Evolutionary conservation across 257 asterid genomes (phyloP), one percentile per base, ranked within the genome.

Genomic region (Vinca minor): DNA sequence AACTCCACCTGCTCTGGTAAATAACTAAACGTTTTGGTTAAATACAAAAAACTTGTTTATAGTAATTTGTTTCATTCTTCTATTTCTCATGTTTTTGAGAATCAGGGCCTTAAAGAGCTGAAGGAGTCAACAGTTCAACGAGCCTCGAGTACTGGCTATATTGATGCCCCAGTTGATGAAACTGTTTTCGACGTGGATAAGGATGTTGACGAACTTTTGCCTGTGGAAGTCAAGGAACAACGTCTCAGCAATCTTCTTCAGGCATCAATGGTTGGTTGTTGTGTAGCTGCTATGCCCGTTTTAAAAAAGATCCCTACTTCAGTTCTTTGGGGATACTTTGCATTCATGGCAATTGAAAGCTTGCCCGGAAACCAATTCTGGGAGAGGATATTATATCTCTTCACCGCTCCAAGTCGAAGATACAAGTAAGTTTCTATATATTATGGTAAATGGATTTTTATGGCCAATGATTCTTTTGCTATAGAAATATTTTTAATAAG

Each of bases 291-390:
- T 32, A 84, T 93, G 97, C 99, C 99, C 48, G 57, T 89, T 53
- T 60, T 93, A 44, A 89, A 89, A 73, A 87, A 64, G 82, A 93
- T 93, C 67, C 99, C 99, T 32, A 81, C 97, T 50, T 83, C 99
- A 0, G 97, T 93, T 65, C 88, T 93, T 12, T 93, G 98, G 98
- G 98, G 98, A 14, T 93, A 93, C 84, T 93, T 93, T 41, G 97
- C 99, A 25, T 93, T 87, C 90, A 93, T 93, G 99, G 97, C 99
- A 4, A 93, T 93, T 49, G 99, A 93, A 77, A 89, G 94, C 78
- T 73, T 93, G 85, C 99, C 99, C 0, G 99, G 99, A 74, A 93
- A 93, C 64, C 99, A 93, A 72, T 89, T 89, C 62, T 93, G 99
- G 99, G 99, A 93, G 84, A 81, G 99, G 69, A 93, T 93, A 38